Base-by-base conservation (phyloP, 139 green algal genomes). In the Chlorella sp. region DNA sequence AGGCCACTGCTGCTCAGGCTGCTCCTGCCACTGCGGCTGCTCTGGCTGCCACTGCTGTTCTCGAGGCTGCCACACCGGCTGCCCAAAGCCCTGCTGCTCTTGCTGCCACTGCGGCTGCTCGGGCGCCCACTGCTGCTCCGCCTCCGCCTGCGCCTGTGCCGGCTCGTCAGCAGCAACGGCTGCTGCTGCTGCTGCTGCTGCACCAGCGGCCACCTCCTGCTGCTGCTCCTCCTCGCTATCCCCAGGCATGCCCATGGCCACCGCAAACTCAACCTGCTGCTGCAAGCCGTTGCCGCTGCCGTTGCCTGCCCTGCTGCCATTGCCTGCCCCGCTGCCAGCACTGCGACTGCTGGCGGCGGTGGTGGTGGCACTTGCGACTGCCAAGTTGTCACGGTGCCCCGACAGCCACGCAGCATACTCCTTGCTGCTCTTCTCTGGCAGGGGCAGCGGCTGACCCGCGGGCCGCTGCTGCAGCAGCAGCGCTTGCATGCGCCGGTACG, bases 401-500 rank as follows among this genome's bases (percentile, higher is more conserved):
- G 79, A 81, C 77, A 91, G 83, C 89, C 89, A 91, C 39, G 89
- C 82, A 32, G 78, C 87, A 57, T 89, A 85, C 19, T 82, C 76
- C 42, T 60, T 60, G 40, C 78, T 68, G 36, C 82, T 53, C 24
- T 37, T 69, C 26, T 75, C 66, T 15, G 78, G 36, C 30, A 34
- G 81, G 11, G 18, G 81, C 81, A 14, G 61, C 37, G 24, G 34
- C 73, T 39, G 48, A 7, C 42, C 32, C 36, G 36, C 36, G 37
- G 48, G 42, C 64, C 66, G 83, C 88, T 84, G 78, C 40, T 84
- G 22, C 66, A 92, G 22, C 66, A 92, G 90, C 87, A 92, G 61
- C 64, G 37, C 36, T 77, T 92, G 90, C 90, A 92, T 92, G 36
- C 90, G 87, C 5, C 68, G 40, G 77, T 87, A 92, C 3, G 87